Base-by-base conservation (phyloP, 805 yeast genomes). In the Jamesozyma lodderae region DNA sequence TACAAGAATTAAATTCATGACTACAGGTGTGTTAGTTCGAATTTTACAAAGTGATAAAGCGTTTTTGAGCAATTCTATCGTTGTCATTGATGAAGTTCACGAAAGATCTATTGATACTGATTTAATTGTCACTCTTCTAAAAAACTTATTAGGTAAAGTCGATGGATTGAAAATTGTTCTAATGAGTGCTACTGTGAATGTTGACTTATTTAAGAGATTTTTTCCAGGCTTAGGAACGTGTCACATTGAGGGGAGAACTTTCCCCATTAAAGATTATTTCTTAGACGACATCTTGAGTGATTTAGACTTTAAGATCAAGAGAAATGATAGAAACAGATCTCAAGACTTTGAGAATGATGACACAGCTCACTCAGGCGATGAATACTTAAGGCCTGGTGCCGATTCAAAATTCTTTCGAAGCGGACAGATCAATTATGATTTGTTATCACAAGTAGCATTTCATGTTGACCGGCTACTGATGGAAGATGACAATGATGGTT, bases 71-170 rank as follows among this genome's bases (percentile, higher is more conserved):
- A 63, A 72, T 38, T 61, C 88, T 14, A 76, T 79, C 23, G 73
- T 88, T 27, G 77, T 88, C 29, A 76, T 88, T 28, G 97, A 90
- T 67, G 97, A 90, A 62, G 97, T 90, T n/a, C 97, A 90, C 57
- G 97, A 90, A 60, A 66, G 97, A 47, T 86, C 96, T 0, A 75
- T 88, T 40, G 97, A 90, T 51, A 77, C 88, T 43, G 97, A 90
- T 59, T 77, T 88, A 40, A 66, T 90, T 27, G 65, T 90, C 37
- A 84, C 87, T 37, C 70, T 90, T 34, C 64, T 90, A 44, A 87
- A 84, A 50, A 70, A 70, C 27, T 62, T 86, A 4, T 50, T 79
- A 46, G 52, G 61, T 9, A 64, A 57, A 33, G 51, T 56, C 31
- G 68, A 66, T 35, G 69, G 75, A 1, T 55, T 88, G 41, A 81